These are phyloP conservation scores for Inga oerstediana DNA, from an alignment of 306 rosid genomes.

Conservation along the genomic window DNA sequence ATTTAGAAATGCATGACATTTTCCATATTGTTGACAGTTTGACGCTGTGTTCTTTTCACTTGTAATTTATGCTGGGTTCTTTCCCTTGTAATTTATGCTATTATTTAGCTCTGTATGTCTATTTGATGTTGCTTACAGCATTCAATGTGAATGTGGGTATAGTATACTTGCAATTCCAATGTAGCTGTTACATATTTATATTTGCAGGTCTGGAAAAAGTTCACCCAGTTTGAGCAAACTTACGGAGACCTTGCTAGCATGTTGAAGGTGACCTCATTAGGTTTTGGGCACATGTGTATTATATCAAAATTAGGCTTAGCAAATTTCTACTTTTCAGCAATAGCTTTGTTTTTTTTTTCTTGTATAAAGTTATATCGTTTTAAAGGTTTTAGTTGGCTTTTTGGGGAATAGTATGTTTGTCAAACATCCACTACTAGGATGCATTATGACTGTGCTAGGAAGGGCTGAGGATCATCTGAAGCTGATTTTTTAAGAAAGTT, in stretches of 20 bases:
- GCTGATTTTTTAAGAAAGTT: background rate
- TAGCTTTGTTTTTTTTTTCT: background rate
- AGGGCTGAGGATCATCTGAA: background rate
- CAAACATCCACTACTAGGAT: background rate
- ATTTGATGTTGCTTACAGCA: constrained; percentile 13
- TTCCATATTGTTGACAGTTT: constrained; percentile 8
- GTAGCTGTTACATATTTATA: constrained; percentile 31
- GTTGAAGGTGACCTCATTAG: constrained; percentile 64
- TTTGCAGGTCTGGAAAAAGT: constrained; percentile 87
- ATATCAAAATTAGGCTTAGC: background rate
- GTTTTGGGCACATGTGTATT: background rate
- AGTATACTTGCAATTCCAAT: constrained; percentile 35
- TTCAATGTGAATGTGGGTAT: constrained; percentile 27
- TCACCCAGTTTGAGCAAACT: constrained; percentile 82
- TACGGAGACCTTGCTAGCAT: constrained; percentile 94
- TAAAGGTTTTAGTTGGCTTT: background rate
- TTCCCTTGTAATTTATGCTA: background rate
- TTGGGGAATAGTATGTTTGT: background rate
- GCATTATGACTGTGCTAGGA: background rate
- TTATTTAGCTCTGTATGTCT: constrained; percentile 10
- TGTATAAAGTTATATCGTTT: background rate
- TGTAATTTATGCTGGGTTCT: constrained; percentile 2
- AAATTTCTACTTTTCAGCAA: background rate
- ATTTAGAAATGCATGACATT: background rate
- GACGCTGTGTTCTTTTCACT: background rate